Conservation (phyloP, 352 stramenopile genomes). For the Globisporangium okanoganense region DNA sequence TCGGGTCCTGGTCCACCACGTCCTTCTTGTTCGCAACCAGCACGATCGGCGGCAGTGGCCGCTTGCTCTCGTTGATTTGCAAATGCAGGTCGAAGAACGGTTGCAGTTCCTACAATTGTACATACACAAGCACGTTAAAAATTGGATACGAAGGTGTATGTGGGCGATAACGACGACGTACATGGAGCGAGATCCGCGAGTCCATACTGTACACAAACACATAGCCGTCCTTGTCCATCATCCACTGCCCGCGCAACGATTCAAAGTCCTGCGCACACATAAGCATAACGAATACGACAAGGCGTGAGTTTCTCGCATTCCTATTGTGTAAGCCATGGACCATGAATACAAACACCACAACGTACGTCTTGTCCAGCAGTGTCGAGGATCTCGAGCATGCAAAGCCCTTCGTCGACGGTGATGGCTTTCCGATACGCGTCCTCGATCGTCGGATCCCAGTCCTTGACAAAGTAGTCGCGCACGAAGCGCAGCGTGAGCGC, state of each 20-base stretch:
- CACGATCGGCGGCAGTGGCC: slow-evolving; percentile 77
- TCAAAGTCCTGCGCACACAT: slow-evolving; percentile 70
- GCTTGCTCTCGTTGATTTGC: slow-evolving; percentile 86
- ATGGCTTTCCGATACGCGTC: slow-evolving; percentile 89
- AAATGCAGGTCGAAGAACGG: slow-evolving; percentile 86
- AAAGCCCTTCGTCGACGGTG: slow-evolving; percentile 78
- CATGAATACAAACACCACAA: slow-evolving; percentile 3
- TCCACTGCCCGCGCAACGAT: slow-evolving; percentile 83
- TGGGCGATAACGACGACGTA: slow-evolving; percentile 18
- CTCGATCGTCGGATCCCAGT: slow-evolving; percentile 91
- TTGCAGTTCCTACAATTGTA: slow-evolving; percentile 60
- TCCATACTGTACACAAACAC: slow-evolving; percentile 92
- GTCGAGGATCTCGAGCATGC: slow-evolving; percentile 89
- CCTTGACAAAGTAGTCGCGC: slow-evolving; percentile 87
- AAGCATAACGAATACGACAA: neutral
- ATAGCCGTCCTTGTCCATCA: slow-evolving; percentile 91
- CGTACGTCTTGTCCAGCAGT: slow-evolving; percentile 85
- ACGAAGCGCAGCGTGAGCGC: slow-evolving; percentile 89
- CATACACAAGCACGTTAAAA: too few relatives aligned
- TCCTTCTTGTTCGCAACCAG: slow-evolving; percentile 90
- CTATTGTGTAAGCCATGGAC: neutral
- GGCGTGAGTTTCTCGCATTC: neutral
- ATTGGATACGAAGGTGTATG: neutral
- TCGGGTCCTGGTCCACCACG: slow-evolving; percentile 75
- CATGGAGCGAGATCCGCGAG: slow-evolving; percentile 81